Conservation (phyloP, 2,329 filamentous ascomycete genomes). For the Calonectria hawksworthii region DNA sequence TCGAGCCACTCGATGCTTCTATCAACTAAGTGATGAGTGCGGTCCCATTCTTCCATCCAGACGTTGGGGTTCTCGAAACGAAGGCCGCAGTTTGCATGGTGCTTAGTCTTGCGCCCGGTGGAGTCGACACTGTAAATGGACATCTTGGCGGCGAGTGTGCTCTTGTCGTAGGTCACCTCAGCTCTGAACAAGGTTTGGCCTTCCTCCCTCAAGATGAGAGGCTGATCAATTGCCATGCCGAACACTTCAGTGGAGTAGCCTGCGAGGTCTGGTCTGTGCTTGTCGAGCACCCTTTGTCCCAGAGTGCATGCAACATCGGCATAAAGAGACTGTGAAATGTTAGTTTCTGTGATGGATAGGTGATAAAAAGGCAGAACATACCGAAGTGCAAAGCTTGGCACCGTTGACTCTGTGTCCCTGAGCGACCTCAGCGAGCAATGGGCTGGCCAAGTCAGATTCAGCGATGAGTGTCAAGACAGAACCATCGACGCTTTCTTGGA, state of each 20-base stretch:
- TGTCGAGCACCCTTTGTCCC: constrained; percentile 11
- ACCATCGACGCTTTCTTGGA: constrained; percentile 21
- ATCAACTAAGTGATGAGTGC: constrained; percentile 6
- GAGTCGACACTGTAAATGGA: constrained; percentile 12
- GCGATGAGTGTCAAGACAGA: constrained; percentile 1
- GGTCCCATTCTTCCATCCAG: constrained; percentile 9
- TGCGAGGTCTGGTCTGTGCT: constrained; percentile 18
- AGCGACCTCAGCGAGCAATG: constrained; percentile 55
- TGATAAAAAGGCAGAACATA: background rate
- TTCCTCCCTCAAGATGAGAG: constrained; percentile 22
- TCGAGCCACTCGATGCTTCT: constrained; percentile 10
- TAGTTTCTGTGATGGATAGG: background rate
- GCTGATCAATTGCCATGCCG: constrained; percentile 19
- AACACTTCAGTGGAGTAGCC: constrained; percentile 21
- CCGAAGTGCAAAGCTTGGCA: constrained; percentile 60
- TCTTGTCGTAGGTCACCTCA: constrained; percentile 14
- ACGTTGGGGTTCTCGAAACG: background rate
- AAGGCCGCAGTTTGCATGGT: constrained; percentile 12
- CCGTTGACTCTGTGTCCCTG: constrained; percentile 78
- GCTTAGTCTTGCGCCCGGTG: background rate
- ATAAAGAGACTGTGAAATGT: constrained; percentile 26
- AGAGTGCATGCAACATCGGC: constrained; percentile 34
- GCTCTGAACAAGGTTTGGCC: constrained; percentile 15
- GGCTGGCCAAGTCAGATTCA: constrained; percentile 9
- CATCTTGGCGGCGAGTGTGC: constrained; percentile 12